phyloP scores from a whole-genome alignment of 2,329 filamentous ascomycete species.

The Colletotrichum spinosum region DNA sequence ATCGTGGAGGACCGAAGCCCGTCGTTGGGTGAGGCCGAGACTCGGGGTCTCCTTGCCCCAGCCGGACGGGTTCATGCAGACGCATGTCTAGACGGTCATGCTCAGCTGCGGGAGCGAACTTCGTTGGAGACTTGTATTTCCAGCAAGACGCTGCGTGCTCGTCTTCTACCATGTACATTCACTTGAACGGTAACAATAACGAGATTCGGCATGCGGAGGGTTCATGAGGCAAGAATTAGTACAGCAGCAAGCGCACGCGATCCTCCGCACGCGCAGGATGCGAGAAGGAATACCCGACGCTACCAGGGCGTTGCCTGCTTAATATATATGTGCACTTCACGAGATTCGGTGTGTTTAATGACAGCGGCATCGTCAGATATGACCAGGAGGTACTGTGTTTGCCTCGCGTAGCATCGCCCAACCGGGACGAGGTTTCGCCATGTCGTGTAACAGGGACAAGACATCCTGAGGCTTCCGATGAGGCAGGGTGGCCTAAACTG shows the following conservation, averaged over 20 bases:
- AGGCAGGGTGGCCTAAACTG: conserved; percentile 15
- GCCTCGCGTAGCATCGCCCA: conserved; percentile 14
- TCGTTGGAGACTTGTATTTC: no score
- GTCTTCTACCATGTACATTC: no score
- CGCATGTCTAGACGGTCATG: no score
- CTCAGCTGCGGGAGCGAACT: no score
- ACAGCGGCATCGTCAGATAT: not conserved
- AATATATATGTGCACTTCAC: conserved; percentile 5
- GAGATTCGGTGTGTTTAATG: conserved; percentile 4
- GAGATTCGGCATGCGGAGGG: no score
- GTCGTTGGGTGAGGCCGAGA: conserved; percentile 1
- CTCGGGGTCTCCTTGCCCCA: conserved; percentile 6
- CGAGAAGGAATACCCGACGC: not conserved
- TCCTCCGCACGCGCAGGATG: not conserved
- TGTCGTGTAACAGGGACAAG: conserved; percentile 28
- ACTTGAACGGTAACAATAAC: no score
- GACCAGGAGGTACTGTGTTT: conserved; percentile 16
- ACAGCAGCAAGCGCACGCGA: no score
- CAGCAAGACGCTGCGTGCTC: no score
- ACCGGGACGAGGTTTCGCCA: conserved; percentile 15
- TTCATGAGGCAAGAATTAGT: no score
- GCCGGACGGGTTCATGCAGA: conserved; percentile 13
- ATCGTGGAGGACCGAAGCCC: conserved; percentile 9
- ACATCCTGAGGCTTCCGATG: conserved; percentile 32
- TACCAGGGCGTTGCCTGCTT: not conserved